phyloP scores from a whole-genome alignment of 2,329 filamentous ascomycete genomes.

The Fusarium sambucinum region DNA sequence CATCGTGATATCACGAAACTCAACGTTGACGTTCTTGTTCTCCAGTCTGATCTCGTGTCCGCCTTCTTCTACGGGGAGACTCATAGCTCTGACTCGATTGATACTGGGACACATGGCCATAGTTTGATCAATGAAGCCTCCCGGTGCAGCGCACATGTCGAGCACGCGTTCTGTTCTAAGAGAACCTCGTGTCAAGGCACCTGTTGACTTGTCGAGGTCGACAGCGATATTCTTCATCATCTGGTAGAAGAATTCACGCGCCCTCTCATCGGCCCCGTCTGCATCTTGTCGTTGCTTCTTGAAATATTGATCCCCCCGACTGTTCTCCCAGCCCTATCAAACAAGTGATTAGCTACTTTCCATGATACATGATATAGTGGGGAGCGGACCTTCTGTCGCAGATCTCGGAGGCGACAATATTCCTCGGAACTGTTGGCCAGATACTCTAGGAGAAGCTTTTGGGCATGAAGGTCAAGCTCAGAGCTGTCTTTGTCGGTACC shows the following conservation, averaged over 20 bases:
- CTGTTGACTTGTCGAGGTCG: constrained; percentile 55
- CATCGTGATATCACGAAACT: constrained; percentile 63
- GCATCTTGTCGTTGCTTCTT: constrained; percentile 53
- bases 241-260: constrained; percentile 51
- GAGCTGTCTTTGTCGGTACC: no score
- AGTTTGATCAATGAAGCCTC: constrained; percentile 60
- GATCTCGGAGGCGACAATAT: constrained; percentile 12
- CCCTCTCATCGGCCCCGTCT: constrained; percentile 49
- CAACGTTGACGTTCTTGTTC: constrained; percentile 4
- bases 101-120: constrained; percentile 54
- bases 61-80: constrained; percentile 54
- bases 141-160: constrained; percentile 68
- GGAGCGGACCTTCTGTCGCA: constrained; percentile 25
- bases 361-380: accelerated
- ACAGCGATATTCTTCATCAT: constrained; percentile 59
- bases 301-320: constrained; percentile 59
- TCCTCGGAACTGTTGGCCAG: constrained; percentile 6
- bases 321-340: constrained; percentile 59
- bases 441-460: constrained; percentile 5
- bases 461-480: background rate
- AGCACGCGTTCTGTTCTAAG: constrained; percentile 53
- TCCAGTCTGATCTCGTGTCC: constrained; percentile 56
- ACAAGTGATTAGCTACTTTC: background rate
- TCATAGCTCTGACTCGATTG: constrained; percentile 52
- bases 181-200: constrained; percentile 47